phyloP scores from a whole-genome alignment of 2,329 filamentous ascomycete species.

The Neopestalotiopsis sp. region DNA sequence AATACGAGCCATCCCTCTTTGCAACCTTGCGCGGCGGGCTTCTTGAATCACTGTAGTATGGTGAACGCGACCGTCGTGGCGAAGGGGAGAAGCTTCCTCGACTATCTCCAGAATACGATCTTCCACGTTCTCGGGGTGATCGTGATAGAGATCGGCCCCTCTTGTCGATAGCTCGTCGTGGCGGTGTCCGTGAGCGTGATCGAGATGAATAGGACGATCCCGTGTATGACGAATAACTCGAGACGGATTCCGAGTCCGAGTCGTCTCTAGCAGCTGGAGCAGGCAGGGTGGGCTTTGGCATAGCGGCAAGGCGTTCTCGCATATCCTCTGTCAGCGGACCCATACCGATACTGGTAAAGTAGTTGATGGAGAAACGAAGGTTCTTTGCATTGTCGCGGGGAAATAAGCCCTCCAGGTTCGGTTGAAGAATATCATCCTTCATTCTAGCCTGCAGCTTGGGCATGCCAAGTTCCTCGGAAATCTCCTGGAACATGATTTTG shows the following conservation, averaged over 20 bases:
- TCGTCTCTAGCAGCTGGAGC: constrained; percentile 64
- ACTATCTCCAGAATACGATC: constrained; percentile 35
- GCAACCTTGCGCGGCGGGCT: constrained; percentile 33
- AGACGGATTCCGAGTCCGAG: constrained; percentile 74
- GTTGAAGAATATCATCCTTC: constrained; percentile 77
- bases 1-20: constrained; percentile 30
- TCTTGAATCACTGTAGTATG: constrained; percentile 33
- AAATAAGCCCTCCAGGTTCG: constrained; percentile 85
- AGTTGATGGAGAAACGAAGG: constrained; percentile 97
- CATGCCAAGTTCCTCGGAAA: constrained; percentile 86
- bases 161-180: constrained; percentile 40
- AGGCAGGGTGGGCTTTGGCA: constrained; percentile 82
- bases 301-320: constrained; percentile 87
- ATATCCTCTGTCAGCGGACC: constrained; percentile 93
- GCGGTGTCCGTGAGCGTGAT: constrained; percentile 52
- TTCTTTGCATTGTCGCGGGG: constrained; percentile 88
- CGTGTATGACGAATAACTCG: constrained; percentile 79
- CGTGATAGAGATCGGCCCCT: constrained; percentile 43
- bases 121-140: constrained; percentile 37
- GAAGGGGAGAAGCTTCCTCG: constrained; percentile 45
- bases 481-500: constrained; percentile 95
- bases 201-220: constrained; percentile 64
- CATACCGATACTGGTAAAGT: constrained; percentile 98
- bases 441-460: constrained; percentile 77
- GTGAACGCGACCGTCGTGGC: constrained; percentile 43